Base-by-base conservation (phyloP, 140 eudicot genomes). In the Ambrosia hybrid region DNA sequence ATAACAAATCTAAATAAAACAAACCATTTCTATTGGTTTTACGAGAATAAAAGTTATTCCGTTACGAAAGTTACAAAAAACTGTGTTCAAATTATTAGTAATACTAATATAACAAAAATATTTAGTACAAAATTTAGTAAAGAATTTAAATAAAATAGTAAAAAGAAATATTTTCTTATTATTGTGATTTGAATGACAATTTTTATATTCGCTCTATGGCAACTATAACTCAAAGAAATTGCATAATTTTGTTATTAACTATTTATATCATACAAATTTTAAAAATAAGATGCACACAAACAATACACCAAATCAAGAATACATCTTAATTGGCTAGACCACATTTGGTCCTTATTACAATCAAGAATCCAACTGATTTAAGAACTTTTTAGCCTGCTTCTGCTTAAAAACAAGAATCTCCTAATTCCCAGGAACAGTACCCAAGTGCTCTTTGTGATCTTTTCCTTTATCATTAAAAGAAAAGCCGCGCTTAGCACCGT, bases 401-500 rank as follows among this genome's bases (percentile, higher is more conserved):
- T 82, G 68, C 84, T 78, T 53, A 81, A 15, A 14, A 82, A 14
- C 77, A 89, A 69, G 59, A 72, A 84, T 81, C 91, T 93, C 68
- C 80, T 67, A 8, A 89, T 70, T 65, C 88, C 98, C 80, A 93
- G 52, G 67, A 93, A 72, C 21, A 87, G 6, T n/a, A 89, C 96
- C 98, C 98, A 93, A 4, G 98, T 89, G 21, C 91, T 78, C 82
- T 84, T 93, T 73, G 95, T 82, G 76, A 93, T 89, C 86, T 93
- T 93, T 86, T 93, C 98, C 81, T 93, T 93, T 5, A 93, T 84
- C 98, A 93, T 93, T 76, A 93, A 71, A 52, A 93, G 96, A 77
- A 93, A 79, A 38, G 98, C 98, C 10, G 98, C 82, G 57, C 98
- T 93, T 66, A 93, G 73, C 49, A 93, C 96, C 0, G 98, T 93